Base-by-base conservation (phyloP, 805 yeast genomes). In the Wickerhamia fluorescens region DNA sequence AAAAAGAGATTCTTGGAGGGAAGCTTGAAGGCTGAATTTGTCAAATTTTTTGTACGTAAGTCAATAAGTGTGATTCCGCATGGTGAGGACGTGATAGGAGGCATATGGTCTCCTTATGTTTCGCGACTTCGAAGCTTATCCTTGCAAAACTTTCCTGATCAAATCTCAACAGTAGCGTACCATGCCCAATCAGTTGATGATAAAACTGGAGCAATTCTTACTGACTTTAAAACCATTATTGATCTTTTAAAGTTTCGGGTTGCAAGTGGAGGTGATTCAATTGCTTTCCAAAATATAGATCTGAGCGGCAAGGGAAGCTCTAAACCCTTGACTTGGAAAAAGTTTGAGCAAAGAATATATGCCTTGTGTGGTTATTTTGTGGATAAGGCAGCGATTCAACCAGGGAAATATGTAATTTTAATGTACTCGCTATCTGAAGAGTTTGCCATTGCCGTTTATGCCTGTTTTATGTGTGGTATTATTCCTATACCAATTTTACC, bases 341-440 rank as follows among this genome's bases (percentile, higher is more conserved):
- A 81, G 45, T 76, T 92, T 36, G 96, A 86, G 34, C 68, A 66
- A 23, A 68, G 82, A 33, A 71, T 89, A 2, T 80, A 82, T 12
- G 79, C 94, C 1, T 80, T 84, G 16, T 75, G 88, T 29, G 62
- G 71, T 5, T 76, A 81, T 46, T 68, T 92, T 30, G 61, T 78
- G 20, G 81, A 72, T 24, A 88, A 84, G 53, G 69, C 75, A 1
- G 61, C 68, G 3, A 49, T 85, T 25, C 66, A 58, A 30, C 66
- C 82, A 2, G 95, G 95, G 1, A 83, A 81, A 30, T 62, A 68
- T 38, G 89, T 86, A 3, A 66, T 87, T 3, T 58, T 92, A 44
- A 78, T 87, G 78, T 87, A 85, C 49, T 80, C 94, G 0, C 71
- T 89, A 25, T 75, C 87, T 1, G 95, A 88, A 33, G 97, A 92